Evolutionary conservation across 805 yeast species (phyloP).

Genomic region (Helenozyma baotianmanensis): DNA sequence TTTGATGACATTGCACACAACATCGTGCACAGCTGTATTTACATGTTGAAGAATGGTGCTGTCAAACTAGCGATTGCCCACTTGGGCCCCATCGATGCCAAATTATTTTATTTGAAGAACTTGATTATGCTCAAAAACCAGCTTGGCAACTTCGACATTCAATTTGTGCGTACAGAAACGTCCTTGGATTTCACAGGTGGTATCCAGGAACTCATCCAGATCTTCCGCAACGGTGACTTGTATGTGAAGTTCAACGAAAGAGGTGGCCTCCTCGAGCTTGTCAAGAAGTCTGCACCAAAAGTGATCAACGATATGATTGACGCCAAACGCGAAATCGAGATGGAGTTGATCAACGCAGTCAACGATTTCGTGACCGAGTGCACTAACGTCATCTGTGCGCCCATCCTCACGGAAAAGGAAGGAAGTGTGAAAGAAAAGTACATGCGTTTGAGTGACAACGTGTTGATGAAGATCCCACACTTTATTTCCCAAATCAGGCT

Average conservation of each 20-base stretch:
- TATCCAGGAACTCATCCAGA: conserved; percentile 42
- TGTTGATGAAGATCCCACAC: conserved; percentile 54
- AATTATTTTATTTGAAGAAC: conserved; percentile 67
- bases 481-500: conserved; percentile 46
- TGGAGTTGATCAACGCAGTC: conserved; percentile 66
- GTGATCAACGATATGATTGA: conserved; percentile 81
- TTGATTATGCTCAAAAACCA: conserved; percentile 66
- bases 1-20: conserved; percentile 89
- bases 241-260: conserved; percentile 31
- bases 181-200: conserved; percentile 77
- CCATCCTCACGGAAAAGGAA: conserved; percentile 21
- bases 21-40: conserved; percentile 72
- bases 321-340: conserved; percentile 64
- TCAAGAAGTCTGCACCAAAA: conserved; percentile 68
- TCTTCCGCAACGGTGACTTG: conserved; percentile 40
- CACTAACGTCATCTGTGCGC: conserved; percentile 42
- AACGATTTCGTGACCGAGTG: conserved; percentile 59
- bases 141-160: conserved; percentile 73
- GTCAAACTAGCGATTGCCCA: conserved; percentile 40
- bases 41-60: conserved; percentile 52
- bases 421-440: conserved; percentile 25
- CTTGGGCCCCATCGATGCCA: conserved; percentile 53
- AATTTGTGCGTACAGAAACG: conserved; percentile 64
- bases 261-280: conserved; percentile 44
- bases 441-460: conserved; percentile 42